Evolutionary conservation across 2,329 filamentous ascomycete species (phyloP).

Genomic region (Coniochaeta sp.): DNA sequence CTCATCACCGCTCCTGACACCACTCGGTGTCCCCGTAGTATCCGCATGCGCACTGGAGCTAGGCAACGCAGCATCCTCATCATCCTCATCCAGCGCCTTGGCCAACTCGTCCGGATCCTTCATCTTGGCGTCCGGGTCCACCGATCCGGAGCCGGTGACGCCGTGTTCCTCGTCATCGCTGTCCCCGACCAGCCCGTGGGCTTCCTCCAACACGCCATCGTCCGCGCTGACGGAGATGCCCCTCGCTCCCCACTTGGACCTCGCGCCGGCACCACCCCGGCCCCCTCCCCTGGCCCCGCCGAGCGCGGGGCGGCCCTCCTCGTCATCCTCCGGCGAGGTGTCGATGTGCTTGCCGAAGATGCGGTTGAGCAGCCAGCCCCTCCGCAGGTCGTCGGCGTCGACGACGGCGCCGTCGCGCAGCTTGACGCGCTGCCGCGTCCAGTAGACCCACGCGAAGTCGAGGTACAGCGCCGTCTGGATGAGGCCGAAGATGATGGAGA

Average conservation of each 20-base stretch:
- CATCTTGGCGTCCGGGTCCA: slow-evolving; percentile 56
- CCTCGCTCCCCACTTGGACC: slow-evolving; percentile 55
- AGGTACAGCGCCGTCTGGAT: slow-evolving; percentile 85
- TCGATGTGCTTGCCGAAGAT: slow-evolving; percentile 61
- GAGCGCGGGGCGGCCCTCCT: slow-evolving; percentile 49
- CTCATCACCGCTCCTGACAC: slow-evolving; percentile 37
- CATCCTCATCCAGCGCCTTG: slow-evolving; percentile 49
- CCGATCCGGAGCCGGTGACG: slow-evolving; percentile 34
- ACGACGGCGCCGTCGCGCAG: slow-evolving; percentile 81
- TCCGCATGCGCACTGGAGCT: slow-evolving; percentile 14
- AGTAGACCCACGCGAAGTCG: slow-evolving; percentile 98
- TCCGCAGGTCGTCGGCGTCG: slow-evolving; percentile 79
- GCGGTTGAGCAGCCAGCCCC: slow-evolving; percentile 75
- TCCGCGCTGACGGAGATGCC: slow-evolving; percentile 63
- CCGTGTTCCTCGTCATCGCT: slow-evolving; percentile 30
- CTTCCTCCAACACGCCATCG: slow-evolving; percentile 48
- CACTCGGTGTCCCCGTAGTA: slow-evolving; percentile 23
- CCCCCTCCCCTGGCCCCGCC: slow-evolving; percentile 9
- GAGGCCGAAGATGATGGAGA: slow-evolving; percentile 78
- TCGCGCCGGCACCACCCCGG: slow-evolving; percentile 20
- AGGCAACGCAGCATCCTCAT: slow-evolving; percentile 37
- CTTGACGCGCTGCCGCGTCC: slow-evolving; percentile 87
- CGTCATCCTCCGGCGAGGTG: slow-evolving; percentile 45
- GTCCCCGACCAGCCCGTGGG: slow-evolving; percentile 22
- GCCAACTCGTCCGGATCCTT: slow-evolving; percentile 59